phyloP scores from a whole-genome alignment of 768 basidiomycete species.

The Pulveroboletus sp. region DNA sequence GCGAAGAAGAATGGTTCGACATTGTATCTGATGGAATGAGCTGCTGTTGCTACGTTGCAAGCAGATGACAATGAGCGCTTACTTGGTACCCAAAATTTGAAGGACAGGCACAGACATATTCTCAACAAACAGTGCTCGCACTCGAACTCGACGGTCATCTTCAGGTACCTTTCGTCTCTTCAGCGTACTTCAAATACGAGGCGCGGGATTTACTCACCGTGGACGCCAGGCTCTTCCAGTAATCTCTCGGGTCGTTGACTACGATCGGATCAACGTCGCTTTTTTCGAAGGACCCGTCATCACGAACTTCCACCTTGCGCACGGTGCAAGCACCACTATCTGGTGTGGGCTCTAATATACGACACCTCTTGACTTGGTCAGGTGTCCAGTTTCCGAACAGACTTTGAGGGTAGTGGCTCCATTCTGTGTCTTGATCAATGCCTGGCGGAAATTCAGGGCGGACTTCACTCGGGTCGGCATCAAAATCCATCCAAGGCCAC shows the following conservation, averaged over 20 bases:
- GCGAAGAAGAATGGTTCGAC: slow-evolving; percentile 39
- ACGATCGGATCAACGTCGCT: too few species aligned
- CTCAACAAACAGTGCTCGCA: slow-evolving; percentile 31
- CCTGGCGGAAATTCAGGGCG: too few species aligned
- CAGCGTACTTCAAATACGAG: background rate
- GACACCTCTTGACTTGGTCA: slow-evolving; percentile 31
- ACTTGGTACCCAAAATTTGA: slow-evolving; percentile 36
- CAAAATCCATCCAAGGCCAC: slow-evolving; percentile 33
- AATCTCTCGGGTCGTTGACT: too few species aligned
- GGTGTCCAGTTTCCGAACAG: slow-evolving; percentile 49
- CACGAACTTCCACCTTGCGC: background rate
- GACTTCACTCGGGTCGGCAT: background rate
- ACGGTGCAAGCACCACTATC: background rate
- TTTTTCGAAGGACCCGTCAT: background rate
- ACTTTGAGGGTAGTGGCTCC: slow-evolving; percentile 41
- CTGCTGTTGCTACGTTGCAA: too few species aligned
- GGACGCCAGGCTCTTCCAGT: slow-evolving; percentile 17
- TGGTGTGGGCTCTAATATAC: slow-evolving; percentile 14
- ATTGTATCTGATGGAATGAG: slow-evolving; percentile 35
- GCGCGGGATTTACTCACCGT: slow-evolving; percentile 29
- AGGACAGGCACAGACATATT: slow-evolving; percentile 28
- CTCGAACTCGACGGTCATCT: too few species aligned
- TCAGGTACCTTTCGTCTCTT: too few species aligned
- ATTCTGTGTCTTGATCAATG: slow-evolving; percentile 1
- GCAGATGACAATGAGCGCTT: too few species aligned